Conservation (phyloP, 805 yeast species). For the Candida insectorum region DNA sequence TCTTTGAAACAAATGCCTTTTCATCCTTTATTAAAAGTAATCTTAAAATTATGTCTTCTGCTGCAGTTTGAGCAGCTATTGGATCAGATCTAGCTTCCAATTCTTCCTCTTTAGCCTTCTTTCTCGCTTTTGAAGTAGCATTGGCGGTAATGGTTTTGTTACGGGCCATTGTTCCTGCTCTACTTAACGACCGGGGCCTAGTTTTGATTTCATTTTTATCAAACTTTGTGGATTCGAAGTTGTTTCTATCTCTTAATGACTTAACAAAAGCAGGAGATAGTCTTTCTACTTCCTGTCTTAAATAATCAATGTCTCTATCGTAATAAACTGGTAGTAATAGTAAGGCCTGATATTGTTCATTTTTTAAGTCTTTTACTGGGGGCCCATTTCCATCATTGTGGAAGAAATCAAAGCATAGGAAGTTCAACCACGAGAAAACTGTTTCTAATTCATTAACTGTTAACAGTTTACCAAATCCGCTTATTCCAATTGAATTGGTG, state of each 20-base stretch:
- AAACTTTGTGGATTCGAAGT: conserved; percentile 25
- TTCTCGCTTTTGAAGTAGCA: conserved; percentile 57
- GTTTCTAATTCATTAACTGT: conserved; percentile 61
- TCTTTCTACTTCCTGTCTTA: conserved; percentile 58
- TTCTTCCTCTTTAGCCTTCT: conserved; percentile 43
- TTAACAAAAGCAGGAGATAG: conserved; percentile 53
- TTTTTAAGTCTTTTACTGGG: conserved; percentile 57
- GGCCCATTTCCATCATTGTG: conserved; percentile 83
- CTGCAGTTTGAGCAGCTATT: conserved; percentile 36
- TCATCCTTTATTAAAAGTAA: conserved; percentile 67
- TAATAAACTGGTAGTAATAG: conserved; percentile 64
- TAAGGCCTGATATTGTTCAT: conserved; percentile 60
- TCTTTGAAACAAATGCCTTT: conserved; percentile 51
- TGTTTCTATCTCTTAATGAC: conserved; percentile 46
- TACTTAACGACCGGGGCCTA: conserved; percentile 17
- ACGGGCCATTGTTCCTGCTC: conserved; percentile 54
- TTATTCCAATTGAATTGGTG: conserved; percentile 36
- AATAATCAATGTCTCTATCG: conserved; percentile 44
- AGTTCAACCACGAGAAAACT: conserved; percentile 66
- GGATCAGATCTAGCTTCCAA: conserved; percentile 41
- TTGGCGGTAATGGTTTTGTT: conserved; percentile 69
- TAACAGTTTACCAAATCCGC: conserved; percentile 54
- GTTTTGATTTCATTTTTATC: conserved; percentile 1
- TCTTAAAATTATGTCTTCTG: conserved; percentile 71
- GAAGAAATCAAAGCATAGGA: conserved; percentile 69